A percentile compares a stretch with the other conserved stretches of the same genome.
Evolutionary conservation across 192 early-diverging fungal genomes (phyloP).

Genomic region (Gaertneriomyces sp.): DNA sequence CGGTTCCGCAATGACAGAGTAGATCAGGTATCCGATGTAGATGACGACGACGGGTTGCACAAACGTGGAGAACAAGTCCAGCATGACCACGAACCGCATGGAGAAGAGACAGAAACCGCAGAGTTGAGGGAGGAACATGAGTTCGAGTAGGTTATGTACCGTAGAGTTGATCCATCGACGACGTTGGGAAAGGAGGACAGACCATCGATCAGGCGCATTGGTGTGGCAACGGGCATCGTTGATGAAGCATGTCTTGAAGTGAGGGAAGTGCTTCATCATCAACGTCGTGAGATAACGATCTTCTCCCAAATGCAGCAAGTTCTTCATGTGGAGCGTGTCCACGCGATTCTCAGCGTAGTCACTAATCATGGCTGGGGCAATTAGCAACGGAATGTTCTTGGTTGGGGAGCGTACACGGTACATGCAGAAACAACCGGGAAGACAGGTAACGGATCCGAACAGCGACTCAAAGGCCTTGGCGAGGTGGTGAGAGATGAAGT

Average conservation of each 20-base stretch:
- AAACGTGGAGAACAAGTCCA: conserved; percentile 91
- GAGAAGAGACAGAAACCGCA: conserved; percentile 99
- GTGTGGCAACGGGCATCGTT: conserved; percentile 91
- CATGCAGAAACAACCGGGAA: conserved; percentile 98
- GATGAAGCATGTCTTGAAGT: conserved; percentile 90
- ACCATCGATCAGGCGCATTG: conserved; percentile 89
- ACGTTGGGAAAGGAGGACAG: conserved; percentile 91
- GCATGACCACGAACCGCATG: conserved; percentile 97
- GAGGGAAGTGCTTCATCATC: conserved; percentile 95
- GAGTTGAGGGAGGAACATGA: conserved; percentile 87
- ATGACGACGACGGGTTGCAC: conserved; percentile 88
- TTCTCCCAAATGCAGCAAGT: conserved; percentile 95
- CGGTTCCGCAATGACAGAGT: conserved; percentile 32
- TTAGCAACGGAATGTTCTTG: conserved; percentile 86
- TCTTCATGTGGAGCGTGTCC: conserved; percentile 98
- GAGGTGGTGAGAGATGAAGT: conserved; percentile 99
- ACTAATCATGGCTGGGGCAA: conserved; percentile 80
- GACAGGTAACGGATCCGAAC: conserved; percentile 98
- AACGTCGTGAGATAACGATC: conserved; percentile 87
- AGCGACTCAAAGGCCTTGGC: conserved; percentile 98
- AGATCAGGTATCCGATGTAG: conserved; percentile 78
- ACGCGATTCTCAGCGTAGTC: conserved; percentile 94
- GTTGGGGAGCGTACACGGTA: conserved; percentile 91
- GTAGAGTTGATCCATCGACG: conserved; percentile 99
- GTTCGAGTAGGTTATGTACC: conserved; percentile 96